Percentiles rank a stretch among this genome's conserved stretches.
phyloP scores from a whole-genome alignment of 2,329 filamentous ascomycete genomes.

The Ophiostoma angusticollis region DNA sequence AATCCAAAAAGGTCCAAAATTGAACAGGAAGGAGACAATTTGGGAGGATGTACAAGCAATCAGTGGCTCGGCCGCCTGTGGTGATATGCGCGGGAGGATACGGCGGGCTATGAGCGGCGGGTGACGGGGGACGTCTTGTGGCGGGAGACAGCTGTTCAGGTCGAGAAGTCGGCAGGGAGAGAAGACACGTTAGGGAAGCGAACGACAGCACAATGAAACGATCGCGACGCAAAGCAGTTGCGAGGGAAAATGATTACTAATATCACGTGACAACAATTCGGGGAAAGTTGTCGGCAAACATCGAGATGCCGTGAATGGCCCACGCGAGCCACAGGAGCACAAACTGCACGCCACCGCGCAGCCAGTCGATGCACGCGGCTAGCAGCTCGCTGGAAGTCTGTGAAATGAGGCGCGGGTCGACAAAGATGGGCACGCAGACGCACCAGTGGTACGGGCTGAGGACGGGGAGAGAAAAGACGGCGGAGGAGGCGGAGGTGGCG shows the following conservation, averaged over 20 bases:
- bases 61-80: no score
- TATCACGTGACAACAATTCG: not conserved
- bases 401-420: slow-evolving; percentile 7
- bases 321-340: not conserved
- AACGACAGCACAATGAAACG: not conserved
- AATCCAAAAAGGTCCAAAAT: no score
- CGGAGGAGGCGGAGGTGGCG: not conserved
- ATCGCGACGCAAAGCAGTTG: not conserved
- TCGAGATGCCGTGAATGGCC: no score
- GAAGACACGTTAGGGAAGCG: not conserved
- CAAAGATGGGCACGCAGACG: slow-evolving; percentile 5
- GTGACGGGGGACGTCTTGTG: no score
- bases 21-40: no score
- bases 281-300: no score
- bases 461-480: not conserved
- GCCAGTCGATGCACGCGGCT: not conserved
- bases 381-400: no score
- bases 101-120: no score
- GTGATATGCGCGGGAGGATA: no score
- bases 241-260: not conserved
- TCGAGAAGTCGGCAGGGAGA: no score
- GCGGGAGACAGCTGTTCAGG: no score
- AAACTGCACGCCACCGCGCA: not conserved
- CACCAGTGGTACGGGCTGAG: slow-evolving; percentile 7
- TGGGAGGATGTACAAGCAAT: no score